Conservation (phyloP, 768 basidiomycete genomes). For the Mycena floridula region DNA sequence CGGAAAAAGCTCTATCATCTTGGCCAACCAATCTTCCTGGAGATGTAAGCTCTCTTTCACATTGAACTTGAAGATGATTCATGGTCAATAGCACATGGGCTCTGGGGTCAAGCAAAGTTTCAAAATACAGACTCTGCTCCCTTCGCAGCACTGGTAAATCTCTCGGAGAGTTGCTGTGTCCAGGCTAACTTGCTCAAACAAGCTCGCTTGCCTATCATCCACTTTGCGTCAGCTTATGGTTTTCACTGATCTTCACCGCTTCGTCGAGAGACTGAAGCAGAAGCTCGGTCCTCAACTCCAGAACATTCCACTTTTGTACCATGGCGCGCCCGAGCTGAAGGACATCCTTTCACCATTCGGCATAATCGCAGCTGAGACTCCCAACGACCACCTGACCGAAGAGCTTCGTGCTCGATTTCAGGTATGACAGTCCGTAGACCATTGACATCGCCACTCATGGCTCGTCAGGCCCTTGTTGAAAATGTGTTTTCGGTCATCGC, state of each 20-base stretch:
- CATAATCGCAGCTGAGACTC: conserved; percentile 41
- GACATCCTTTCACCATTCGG: conserved; percentile 56
- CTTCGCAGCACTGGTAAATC: conserved; percentile 55
- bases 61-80: background rate
- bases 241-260: conserved; percentile 64
- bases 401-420: conserved; percentile 70
- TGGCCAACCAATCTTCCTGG: conserved; percentile 70
- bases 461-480: conserved; percentile 59
- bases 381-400: conserved; percentile 48
- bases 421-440: too few relatives aligned
- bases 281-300: conserved; percentile 64
- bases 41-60: conserved; percentile 34
- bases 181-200: background rate
- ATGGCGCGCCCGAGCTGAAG: conserved; percentile 63
- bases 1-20: conserved; percentile 71
- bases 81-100: conserved; percentile 44
- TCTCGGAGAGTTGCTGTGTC: background rate
- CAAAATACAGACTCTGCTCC: conserved; percentile 60
- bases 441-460: too few relatives aligned
- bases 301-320: conserved; percentile 64
- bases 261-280: conserved; percentile 51
- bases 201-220: conserved; percentile 65
- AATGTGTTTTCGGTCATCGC: conserved; percentile 65
- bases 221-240: conserved; percentile 72
- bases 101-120: conserved; percentile 77